These are phyloP conservation scores for Rhizophlyctis rosea DNA, from an alignment of 192 early-diverging fungal genomes.

Conservation along the genomic window DNA sequence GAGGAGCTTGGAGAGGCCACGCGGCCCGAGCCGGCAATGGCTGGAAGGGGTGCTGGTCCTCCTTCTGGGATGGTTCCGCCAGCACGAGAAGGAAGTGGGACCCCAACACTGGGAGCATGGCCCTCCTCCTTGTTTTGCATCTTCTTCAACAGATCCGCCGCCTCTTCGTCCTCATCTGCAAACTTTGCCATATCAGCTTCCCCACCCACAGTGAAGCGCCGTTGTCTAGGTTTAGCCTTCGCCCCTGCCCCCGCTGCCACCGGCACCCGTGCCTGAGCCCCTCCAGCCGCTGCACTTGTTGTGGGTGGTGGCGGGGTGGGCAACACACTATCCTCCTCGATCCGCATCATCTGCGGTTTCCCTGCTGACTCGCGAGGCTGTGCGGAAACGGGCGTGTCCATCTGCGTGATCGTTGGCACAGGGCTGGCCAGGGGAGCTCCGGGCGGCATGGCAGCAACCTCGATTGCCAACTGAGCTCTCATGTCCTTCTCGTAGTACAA, in stretches of 20 bases:
- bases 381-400: background rate
- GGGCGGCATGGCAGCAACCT: conserved; percentile 17
- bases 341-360: conserved; percentile 32
- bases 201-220: conserved; percentile 49
- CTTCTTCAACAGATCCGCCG: conserved; percentile 35
- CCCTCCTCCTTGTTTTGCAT: conserved; percentile 24
- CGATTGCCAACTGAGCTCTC: conserved; percentile 14
- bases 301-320: conserved; percentile 16
- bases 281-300: background rate
- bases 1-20: background rate
- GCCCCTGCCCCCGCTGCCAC: background rate
- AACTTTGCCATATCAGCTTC: conserved; percentile 46
- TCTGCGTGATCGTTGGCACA: conserved; percentile 23
- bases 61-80: background rate
- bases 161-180: conserved; percentile 43
- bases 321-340: conserved; percentile 42
- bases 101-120: conserved; percentile 24
- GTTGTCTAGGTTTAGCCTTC: conserved; percentile 9
- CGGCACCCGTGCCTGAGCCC: background rate
- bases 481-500: conserved; percentile 59
- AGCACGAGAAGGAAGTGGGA: conserved; percentile 11
- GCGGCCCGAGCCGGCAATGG: background rate
- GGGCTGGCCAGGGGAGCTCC: background rate
- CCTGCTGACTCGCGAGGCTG: conserved; percentile 1
- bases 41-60: background rate